Base-by-base conservation (phyloP, 1,284 basidiomycete genomes). In the Tilletia setariae region DNA sequence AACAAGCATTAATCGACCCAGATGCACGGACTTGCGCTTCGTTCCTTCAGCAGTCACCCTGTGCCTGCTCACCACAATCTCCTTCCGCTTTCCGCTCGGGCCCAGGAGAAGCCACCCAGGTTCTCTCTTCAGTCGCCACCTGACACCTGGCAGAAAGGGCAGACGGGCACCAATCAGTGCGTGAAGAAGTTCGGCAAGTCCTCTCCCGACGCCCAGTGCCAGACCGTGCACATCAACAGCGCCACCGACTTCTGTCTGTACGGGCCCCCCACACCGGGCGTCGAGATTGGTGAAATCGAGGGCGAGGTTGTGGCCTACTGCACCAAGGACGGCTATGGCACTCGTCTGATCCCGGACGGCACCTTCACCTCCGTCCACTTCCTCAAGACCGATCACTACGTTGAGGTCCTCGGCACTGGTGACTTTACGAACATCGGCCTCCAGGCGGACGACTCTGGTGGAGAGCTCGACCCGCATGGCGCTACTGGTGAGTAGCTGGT, bases 351-450 rank as follows among this genome's bases (percentile, higher is more conserved):
- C 69, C 86, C 86, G 46, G 82, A 85, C 68, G 85, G 85, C 53
- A 84, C 85, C 23, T 78, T 87, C 76, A 81, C 79, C 64, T 82
- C 84, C 11, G 85, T 84, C 46, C 85, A 86, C 80, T 86, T 85
- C 72, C 83, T 86, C 72, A 84, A 84, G 65, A 67, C 62, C 2
- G 9, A 40, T 7, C 9, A 59, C 42, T 63, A 49, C 53, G 53
- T 67, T 30, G 42, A 65, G 64, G 76, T 81, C 8, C 40, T 44
- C 1, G 40, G 88, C 62, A 32, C 59, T 15, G 90, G 89, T 30
- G 86, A 91, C 75, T 81, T 91, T 67, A 90, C 89, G 6, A 84
- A 84, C 70, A 79, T 91, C 70, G 70, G 70, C 53, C 67, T 75
- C 32, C 65, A 70, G 46, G 21, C 43, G 2, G 49, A 67, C 16